phyloP scores from a whole-genome alignment of 1,284 basidiomycete species.

The Boletus mariae region DNA sequence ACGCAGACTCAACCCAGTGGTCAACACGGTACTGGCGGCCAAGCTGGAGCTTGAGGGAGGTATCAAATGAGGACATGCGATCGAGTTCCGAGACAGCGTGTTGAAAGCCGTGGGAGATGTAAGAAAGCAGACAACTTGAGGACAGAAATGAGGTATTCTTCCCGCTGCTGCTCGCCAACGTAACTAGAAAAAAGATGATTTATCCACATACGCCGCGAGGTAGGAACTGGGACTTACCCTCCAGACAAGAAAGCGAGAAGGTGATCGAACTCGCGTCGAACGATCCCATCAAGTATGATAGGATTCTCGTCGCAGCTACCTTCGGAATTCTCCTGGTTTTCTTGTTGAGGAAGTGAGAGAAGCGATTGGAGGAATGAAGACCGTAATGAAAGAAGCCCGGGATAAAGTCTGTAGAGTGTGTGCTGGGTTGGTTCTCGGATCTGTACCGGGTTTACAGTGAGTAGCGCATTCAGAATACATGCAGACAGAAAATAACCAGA shows the following conservation, averaged over 20 bases:
- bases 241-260: conserved; percentile 7
- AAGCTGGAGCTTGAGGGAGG: conserved; percentile 6
- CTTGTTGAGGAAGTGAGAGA: conserved; percentile 4
- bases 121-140: conserved; percentile 9
- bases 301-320: conserved; percentile 7
- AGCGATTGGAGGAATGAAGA: conserved; percentile 5
- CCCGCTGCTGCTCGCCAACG: background rate
- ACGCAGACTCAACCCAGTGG: conserved; percentile 5
- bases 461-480: too few relatives aligned
- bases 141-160: conserved; percentile 2
- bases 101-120: conserved; percentile 3
- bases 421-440: background rate
- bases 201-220: background rate
- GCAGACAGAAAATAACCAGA: too few relatives aligned
- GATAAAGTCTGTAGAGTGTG: conserved; percentile 8
- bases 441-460: background rate
- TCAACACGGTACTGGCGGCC: conserved; percentile 2
- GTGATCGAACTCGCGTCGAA: conserved; percentile 9
- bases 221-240: background rate
- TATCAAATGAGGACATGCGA: background rate
- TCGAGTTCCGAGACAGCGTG: conserved; percentile 4
- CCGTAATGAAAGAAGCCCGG: conserved; percentile 2
- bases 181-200: background rate
- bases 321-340: background rate
- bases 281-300: conserved; percentile 3